Base-by-base conservation (phyloP, 2,329 filamentous ascomycete genomes). In the Paramyrothecium roridum region DNA sequence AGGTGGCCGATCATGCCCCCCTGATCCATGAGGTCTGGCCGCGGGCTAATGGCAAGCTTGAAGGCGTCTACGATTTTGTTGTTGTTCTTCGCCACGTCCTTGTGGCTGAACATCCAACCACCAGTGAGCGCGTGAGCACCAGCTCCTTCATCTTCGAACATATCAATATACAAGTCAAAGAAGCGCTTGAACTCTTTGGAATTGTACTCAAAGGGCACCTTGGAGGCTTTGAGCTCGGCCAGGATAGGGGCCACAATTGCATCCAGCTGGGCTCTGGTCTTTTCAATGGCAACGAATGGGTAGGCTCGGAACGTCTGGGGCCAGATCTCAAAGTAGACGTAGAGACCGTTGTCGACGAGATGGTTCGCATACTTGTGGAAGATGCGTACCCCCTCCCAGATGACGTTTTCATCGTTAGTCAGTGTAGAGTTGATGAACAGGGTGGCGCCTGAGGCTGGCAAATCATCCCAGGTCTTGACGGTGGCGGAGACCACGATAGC, bases 401-500 rank as follows among this genome's bases (percentile, higher is more conserved):
- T 81, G 1, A 74, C 57, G 3, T 69, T 68, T 21, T 76, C 68
- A 45, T 74, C 65, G 20, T 63, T 66, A 49, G 73, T 73, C 20
- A 66, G 65, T 2, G 67, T 65, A 8, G 64, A 61, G 58, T 72
- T 75, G 63, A 76, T 71, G 54, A 68, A 69, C 51, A 76, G 58
- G 12, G 74, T 56, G 61, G 76, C 70, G 8, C 77, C 81, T 1
- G 76, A 69, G 0, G 70, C 70, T 1, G 68, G 68, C 65, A 61
- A 69, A 49, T 81, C 80, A 0, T 73, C 67, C 61, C 82, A 76
- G 1, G 79, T 78, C 64, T 81, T 83, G 56, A 79, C 67, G 1
- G 80, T 83, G 59, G 82, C 73, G 3, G 78, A 80, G 21, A 75
- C 68, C 10, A 84, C 77, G 2, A 84, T 70, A 2, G 73, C 82